Percentiles rank a stretch among this genome's conserved stretches.
Conservation (phyloP, 345 rosid genomes). For the sweet orange (Citrus sinensis) region DVS_A1.0 CM039163.1:37884501-37885000, state of each 20-base stretch:
- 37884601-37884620: constrained; percentile 71
- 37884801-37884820: constrained; percentile 90
- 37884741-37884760: constrained; percentile 97
- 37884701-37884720: constrained; percentile 95
- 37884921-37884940: constrained; percentile 96
- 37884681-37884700: constrained; percentile 82
- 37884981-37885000: constrained; percentile 86
- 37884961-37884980: constrained; percentile 88
- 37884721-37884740: constrained; percentile 88
- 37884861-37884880: constrained; percentile 93
- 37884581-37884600: constrained; percentile 74
- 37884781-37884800: constrained; percentile 85
- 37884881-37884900: constrained; percentile 98
- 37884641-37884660: constrained; percentile 87
- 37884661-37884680: constrained; percentile 91
- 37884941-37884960: constrained; percentile 99
- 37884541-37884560: constrained; percentile 68
- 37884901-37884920: constrained; percentile 94
- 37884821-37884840: constrained; percentile 99
- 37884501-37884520: constrained; percentile 91
- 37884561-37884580: constrained; percentile 76
- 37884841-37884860: constrained; percentile 98
- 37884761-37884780: constrained; percentile 99
- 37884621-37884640: constrained; percentile 67
- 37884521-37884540: constrained; percentile 90